Base-by-base conservation (phyloP, 2,329 filamentous ascomycete genomes). In the Penicillium sp. region DNA sequence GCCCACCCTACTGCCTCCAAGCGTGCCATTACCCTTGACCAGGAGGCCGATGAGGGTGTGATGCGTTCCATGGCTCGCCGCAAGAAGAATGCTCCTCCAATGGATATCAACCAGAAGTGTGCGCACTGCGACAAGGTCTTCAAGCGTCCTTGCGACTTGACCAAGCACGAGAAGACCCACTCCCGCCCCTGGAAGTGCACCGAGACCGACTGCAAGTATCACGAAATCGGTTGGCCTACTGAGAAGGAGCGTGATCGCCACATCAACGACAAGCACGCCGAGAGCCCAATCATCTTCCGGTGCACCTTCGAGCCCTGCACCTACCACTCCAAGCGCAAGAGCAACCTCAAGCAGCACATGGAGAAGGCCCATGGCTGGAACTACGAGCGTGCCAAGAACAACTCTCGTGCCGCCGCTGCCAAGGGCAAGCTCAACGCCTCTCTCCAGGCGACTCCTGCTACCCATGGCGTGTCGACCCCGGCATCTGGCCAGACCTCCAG, bases 271-370 rank as follows among this genome's bases (percentile, higher is more conserved):
- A 96, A 96, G 80, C 95, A 99, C 79, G 93, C 91, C 18, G 79
- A 85, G 54, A 83, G 87, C 36, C 93, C 95, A 4, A 83, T 87
- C 44, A 87, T 96, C 80, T 96, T 87, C 77, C 87, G 91, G 78
- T 99, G 95, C 78, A 79, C 87, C 50, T 98, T 85, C 78, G 83
- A 87, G 68, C 89, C 89, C 24, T 98, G 95, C 82, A 87, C 90
- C 0, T 98, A 98, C 81, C 90, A 92, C 71, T 96, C 93, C 11
- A 98, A 98, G 83, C 89, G 93, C 59, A 90, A 96, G 79, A 95
- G 90, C 63, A 98, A 98, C 77, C 96, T 92, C 85, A 97, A 97
- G 75, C 94, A 97, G 77, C 93, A 98, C 78, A 97, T 97, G 93
- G 94, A 98, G 81, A 97, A 97, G 78, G 89, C 91, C 0, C 93